A percentile compares a stretch with the other conserved stretches of the same genome.
phyloP scores from a whole-genome alignment of 1,284 basidiomycete genomes.

The Cryptococcus hybrid region DNA sequence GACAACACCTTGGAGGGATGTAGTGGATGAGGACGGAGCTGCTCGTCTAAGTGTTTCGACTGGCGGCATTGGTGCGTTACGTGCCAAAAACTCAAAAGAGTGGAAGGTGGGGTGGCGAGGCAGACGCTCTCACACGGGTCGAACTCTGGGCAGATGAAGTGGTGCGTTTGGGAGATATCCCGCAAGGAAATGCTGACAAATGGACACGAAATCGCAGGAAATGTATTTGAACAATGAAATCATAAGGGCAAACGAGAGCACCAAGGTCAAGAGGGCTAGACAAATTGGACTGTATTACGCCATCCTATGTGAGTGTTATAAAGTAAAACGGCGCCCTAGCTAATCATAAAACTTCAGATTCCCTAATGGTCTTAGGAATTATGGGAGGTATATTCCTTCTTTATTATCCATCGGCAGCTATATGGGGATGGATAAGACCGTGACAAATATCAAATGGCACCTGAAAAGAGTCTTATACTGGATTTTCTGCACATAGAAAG shows the following conservation, averaged over 20 bases:
- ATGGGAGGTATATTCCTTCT: not conserved
- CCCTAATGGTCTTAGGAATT: not conserved
- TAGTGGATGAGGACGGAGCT: slow-evolving; percentile 13
- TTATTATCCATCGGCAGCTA: not conserved
- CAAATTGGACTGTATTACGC: not conserved
- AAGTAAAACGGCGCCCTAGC: too few species aligned
- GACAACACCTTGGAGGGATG: slow-evolving; percentile 36
- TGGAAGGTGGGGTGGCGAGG: slow-evolving; percentile 30
- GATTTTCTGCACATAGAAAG: too few species aligned
- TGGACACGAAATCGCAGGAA: slow-evolving; percentile 9
- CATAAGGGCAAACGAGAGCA: slow-evolving; percentile 1
- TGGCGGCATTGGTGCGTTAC: not conserved
- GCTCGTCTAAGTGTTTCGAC: not conserved
- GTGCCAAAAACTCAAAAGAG: slow-evolving; percentile 18
- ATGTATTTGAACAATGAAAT: slow-evolving; percentile 28
- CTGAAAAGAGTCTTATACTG: too few species aligned
- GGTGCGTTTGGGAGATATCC: slow-evolving; percentile 16
- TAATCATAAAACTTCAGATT: not conserved
- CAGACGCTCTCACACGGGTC: slow-evolving; percentile 26
- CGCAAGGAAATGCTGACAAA: not conserved
- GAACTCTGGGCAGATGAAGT: slow-evolving; percentile 41
- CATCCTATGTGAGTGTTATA: not conserved
- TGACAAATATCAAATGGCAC: not conserved
- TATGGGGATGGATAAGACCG: not conserved
- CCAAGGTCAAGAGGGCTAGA: not conserved